Evolutionary conservation across 495 filamentous ascomycete genomes (phyloP).

Genomic region (Penicillium coffeae): DNA sequence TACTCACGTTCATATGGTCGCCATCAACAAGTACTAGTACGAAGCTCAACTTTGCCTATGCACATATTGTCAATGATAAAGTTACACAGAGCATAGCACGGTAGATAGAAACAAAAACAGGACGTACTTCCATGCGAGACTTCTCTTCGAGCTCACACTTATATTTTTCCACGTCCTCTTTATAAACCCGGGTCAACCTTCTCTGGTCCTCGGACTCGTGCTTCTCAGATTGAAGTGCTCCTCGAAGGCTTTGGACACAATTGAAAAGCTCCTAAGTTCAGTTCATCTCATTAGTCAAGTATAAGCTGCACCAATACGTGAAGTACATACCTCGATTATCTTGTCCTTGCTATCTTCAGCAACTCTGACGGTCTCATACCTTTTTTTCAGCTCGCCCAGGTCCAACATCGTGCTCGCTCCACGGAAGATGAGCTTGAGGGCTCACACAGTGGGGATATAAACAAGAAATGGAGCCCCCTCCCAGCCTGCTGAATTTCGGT

Average conservation of each 20-base stretch:
- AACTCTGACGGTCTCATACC: constrained; percentile 3
- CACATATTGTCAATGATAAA: neutral
- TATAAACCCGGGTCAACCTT: neutral
- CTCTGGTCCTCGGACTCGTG: constrained; percentile 7
- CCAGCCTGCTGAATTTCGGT: neutral
- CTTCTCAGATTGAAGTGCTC: constrained; percentile 3
- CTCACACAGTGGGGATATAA: neutral
- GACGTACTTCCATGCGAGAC: constrained; percentile 12
- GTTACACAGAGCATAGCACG: no score
- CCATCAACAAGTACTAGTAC: constrained; percentile 30
- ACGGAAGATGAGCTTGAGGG: neutral
- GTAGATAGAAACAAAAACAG: neutral
- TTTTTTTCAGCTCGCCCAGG: neutral
- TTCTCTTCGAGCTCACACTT: constrained; percentile 6
- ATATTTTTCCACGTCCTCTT: neutral
- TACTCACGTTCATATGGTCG: constrained; percentile 30
- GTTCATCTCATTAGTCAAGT: neutral
- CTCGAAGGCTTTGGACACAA: constrained; percentile 8
- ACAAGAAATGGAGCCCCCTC: neutral
- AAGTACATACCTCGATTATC: constrained; percentile 7
- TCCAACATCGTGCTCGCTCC: constrained; percentile 2
- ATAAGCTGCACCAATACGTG: neutral
- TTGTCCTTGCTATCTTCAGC: neutral
- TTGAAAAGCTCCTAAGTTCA: constrained; percentile 11
- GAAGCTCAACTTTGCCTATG: constrained; percentile 19